Percentiles rank a stretch among this genome's conserved stretches.
Conservation (phyloP, 108 stramenopile species). For the Aurantiochytrium sp. region DNA sequence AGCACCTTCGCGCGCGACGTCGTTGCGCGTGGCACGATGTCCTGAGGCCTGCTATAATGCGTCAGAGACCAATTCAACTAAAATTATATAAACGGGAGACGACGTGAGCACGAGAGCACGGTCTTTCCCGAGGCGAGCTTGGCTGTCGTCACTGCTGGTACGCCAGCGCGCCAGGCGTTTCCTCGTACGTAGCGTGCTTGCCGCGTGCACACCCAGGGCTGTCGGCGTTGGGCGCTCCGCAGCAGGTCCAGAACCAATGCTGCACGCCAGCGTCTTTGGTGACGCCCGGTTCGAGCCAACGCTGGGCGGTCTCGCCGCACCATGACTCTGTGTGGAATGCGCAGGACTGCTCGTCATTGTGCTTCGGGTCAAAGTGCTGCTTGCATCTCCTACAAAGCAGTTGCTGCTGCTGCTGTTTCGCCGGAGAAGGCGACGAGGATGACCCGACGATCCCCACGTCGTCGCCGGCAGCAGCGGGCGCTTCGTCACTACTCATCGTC, state of each 20-base stretch:
- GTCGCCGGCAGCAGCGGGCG: background rate
- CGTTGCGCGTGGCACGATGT: no score
- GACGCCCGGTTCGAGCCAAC: background rate
- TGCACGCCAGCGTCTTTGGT: background rate
- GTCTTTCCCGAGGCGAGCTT: no score
- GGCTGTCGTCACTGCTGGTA: background rate
- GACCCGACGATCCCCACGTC: no score
- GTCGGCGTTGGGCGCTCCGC: background rate
- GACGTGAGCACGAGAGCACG: no score
- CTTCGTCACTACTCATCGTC: background rate
- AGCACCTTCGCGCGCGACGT: no score
- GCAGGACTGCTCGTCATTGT: background rate
- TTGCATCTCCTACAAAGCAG: background rate
- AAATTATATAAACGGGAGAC: no score
- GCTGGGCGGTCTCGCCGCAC: background rate
- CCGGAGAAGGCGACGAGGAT: no score
- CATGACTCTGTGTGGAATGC: background rate
- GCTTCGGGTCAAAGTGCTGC: background rate
- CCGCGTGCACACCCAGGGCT: background rate
- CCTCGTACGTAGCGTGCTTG: background rate
- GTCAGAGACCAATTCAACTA: no score
- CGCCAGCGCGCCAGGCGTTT: background rate
- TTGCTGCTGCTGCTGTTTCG: background rate
- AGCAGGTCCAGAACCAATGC: background rate
- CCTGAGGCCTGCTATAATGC: no score